phyloP scores from a whole-genome alignment of 768 basidiomycete genomes.

The Mrakia blollopis region DNA sequence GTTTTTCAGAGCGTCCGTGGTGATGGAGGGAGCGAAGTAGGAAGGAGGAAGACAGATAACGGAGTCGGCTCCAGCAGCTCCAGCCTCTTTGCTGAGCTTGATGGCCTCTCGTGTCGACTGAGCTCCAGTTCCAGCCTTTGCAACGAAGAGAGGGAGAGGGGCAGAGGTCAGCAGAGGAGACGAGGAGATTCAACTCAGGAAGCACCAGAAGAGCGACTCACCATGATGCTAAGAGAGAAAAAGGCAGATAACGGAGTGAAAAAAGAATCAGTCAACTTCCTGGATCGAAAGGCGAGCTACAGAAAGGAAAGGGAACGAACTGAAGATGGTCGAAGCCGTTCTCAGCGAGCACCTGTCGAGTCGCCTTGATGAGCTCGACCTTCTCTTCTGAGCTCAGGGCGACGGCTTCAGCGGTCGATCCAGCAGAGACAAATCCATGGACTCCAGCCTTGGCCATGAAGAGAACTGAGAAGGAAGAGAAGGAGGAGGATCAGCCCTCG shows the following conservation, averaged over 20 bases:
- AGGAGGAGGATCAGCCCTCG: neutral
- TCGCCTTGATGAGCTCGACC: neutral
- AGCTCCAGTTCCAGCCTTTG: neutral
- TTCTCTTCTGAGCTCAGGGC: neutral
- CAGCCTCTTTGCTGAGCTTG: neutral
- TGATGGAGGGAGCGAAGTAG: conserved; percentile 2
- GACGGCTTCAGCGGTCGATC: neutral
- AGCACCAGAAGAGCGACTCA: neutral
- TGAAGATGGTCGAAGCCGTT: neutral
- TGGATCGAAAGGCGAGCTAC: neutral
- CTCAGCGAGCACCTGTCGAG: neutral
- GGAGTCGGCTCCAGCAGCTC: neutral
- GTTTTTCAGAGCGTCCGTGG: neutral
- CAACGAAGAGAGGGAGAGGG: neutral
- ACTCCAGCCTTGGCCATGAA: neutral
- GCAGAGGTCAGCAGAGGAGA: neutral
- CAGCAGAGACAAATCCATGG: neutral
- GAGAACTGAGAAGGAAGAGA: neutral
- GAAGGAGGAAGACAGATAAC: conserved; percentile 1
- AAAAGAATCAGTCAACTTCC: neutral
- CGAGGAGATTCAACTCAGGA: too few species aligned
- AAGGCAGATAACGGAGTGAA: neutral
- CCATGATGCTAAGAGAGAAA: neutral
- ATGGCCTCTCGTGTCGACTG: neutral
- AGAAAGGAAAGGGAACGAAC: neutral